Conservation (phyloP, 2,329 filamentous ascomycete species). For the Penicillium frequentans region DNA sequence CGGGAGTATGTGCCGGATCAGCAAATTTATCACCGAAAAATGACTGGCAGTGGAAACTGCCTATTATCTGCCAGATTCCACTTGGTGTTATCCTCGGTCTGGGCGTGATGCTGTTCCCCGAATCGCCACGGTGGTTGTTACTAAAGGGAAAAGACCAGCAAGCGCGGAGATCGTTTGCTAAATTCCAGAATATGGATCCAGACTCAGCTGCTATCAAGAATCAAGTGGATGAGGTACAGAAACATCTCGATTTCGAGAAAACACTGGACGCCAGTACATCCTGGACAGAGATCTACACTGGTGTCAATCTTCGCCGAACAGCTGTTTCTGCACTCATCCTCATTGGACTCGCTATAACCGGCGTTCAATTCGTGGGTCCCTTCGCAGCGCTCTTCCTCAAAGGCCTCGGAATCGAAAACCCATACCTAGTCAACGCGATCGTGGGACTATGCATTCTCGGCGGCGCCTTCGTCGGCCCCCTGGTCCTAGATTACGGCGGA, state of each 20-base stretch:
- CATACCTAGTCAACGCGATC: constrained; percentile 22
- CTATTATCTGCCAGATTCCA: constrained; percentile 31
- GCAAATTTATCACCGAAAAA: constrained; percentile 19
- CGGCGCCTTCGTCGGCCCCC: constrained; percentile 16
- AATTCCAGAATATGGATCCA: constrained; percentile 17
- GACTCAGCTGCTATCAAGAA: constrained; percentile 18
- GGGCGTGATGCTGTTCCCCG: constrained; percentile 24
- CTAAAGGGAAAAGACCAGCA: constrained; percentile 17
- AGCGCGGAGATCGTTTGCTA: constrained; percentile 21
- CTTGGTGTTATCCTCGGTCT: constrained; percentile 23
- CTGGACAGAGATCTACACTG: constrained; percentile 25
- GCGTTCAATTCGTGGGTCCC: constrained; percentile 20
- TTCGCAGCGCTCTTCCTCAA: constrained; percentile 20
- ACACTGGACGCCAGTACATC: constrained; percentile 10
- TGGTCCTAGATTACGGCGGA: constrained; percentile 23
- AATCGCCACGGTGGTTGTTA: constrained; percentile 29
- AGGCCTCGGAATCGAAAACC: constrained; percentile 22
- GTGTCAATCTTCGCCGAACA: constrained; percentile 23
- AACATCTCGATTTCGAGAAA: constrained; percentile 24
- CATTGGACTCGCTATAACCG: constrained; percentile 26
- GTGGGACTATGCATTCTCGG: constrained; percentile 20
- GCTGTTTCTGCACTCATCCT: constrained; percentile 24
- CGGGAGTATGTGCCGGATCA: constrained; percentile 28
- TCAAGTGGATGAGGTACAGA: constrained; percentile 24
- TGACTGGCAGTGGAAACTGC: constrained; percentile 31